Base-by-base conservation (phyloP, 805 yeast genomes). In the Yarrowia bubula region DNA sequence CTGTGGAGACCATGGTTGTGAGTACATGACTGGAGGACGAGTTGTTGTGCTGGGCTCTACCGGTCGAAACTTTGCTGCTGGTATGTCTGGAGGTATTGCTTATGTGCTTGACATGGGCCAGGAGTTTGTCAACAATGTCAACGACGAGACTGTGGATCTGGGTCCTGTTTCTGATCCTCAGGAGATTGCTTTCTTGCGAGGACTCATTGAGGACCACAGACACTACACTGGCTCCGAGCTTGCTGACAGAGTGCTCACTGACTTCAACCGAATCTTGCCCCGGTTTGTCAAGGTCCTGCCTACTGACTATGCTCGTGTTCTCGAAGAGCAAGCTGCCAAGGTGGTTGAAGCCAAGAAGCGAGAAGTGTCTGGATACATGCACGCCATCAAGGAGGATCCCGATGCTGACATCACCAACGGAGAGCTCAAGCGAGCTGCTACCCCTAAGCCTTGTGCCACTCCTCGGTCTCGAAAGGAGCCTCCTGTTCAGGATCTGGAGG, bases 41-140 rank as follows among this genome's bases (percentile, higher is more conserved):
- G 97, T 95, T 68, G 91, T 93, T 74, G 92, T 93, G 55, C 83
- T 93, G 70, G 97, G 98, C 53, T 79, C 86, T 67, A 90, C 97
- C 72, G 98, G 97, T 66, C 86, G 98, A 69, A 88, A 92, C 81
- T 89, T 89, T 75, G 97, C 86, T 67, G 97, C 99, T 65, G 99
- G 99, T 81, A 95, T 95, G 89, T 92, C 98, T 71, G 99, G 99
- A 79, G 99, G 99, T 85, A 93, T 95, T 76, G 96, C 97, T 14
- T 93, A 93, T 74, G 98, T 96, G 67, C 82, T 93, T 71, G 96
- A 92, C 72, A 89, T 93, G 81, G 98, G 95, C 61, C 97, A 92
- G 75, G 97, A 92, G 75, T 92, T 93, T 73, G 80, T 92, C 74
- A 81, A 81, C 68, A 87, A 87, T 77, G 91, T 90, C 70, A 93